Base-by-base conservation (phyloP, 2,329 filamentous ascomycete species). In the Aureobasidium vineae region DNA sequence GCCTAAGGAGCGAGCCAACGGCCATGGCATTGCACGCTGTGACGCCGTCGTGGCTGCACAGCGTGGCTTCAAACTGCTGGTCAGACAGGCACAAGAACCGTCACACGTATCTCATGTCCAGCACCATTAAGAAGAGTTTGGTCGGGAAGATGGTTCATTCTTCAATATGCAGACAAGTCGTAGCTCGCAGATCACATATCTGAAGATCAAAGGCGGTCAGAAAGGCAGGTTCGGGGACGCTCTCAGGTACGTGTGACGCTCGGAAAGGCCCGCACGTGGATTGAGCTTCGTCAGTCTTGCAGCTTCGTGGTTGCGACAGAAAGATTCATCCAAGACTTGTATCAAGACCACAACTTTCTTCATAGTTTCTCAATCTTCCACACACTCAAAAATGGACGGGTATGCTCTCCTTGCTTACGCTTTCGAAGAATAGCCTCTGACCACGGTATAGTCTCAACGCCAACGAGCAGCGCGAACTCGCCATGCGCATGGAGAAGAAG, bases 401-500 rank as follows among this genome's bases (percentile, higher is more conserved):
- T 79, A 73, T 21, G 64, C 16, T 15, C 40, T 13, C 28, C 4
- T 28, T 21, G 13, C 15, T 4, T 43, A 33, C 26, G 28, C 36
- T 16, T 26, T 36, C 11, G 0, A 5, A 13, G 10, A 41, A 19
- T 13, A 13, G 26, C 28, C n/a, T 52, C 61, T 64, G 38, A 64
- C 49, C 52, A 21, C 38, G 8, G 15, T 11, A 31, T 74, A 90
- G 88, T 73, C 89, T 96, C 77, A 91, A 86, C 72, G 77, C 84
- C 74, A 79, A 87, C 74, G 94, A 98, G 84, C 91, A 96, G 84
- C 90, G 91, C 82, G 91, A 95, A 85, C 90, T 99, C 77, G 90
- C 96, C 81, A 82, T 87, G 81, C 92, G 95, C 80, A 93, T 99
- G 87, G 92, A 98, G 84, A 90, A 91, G 82, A 96, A 95, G 82